Percentiles rank a stretch among this genome's conserved stretches.
These are phyloP conservation scores for Brasilioporus rufonigricans DNA, from an alignment of 768 basidiomycete species.

Conservation along the genomic window DNA sequence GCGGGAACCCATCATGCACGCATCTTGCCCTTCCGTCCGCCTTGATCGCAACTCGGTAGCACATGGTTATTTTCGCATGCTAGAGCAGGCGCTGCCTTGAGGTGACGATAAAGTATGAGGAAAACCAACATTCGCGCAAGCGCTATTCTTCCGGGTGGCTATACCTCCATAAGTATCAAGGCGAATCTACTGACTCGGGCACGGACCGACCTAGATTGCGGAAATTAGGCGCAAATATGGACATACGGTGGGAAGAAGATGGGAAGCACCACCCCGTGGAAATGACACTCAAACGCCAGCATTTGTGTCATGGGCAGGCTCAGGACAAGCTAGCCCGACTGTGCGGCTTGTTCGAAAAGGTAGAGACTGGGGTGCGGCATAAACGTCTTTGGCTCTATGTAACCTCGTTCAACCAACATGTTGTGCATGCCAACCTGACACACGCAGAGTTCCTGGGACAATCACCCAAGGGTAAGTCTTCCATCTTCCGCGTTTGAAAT, in stretches of 20 bases:
- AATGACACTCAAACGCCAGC: not conserved
- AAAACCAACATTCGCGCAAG: not conserved
- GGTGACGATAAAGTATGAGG: not conserved
- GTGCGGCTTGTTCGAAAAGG: not conserved
- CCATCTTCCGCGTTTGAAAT: not conserved
- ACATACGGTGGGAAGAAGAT: slow-evolving; percentile 1
- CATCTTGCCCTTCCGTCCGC: not conserved
- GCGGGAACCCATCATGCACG: not conserved
- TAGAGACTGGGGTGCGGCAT: not conserved
- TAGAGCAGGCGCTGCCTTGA: not conserved
- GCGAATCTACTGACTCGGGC: not conserved
- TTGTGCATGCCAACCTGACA: not conserved
- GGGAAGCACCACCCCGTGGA: not conserved
- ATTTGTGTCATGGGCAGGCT: not conserved
- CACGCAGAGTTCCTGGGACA: not conserved
- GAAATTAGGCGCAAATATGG: not conserved
- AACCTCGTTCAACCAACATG: not conserved
- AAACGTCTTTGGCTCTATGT: not conserved
- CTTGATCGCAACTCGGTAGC: not conserved
- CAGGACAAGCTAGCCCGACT: too few relatives aligned
- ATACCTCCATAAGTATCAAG: not conserved
- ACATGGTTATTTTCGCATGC: not conserved
- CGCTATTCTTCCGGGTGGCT: not conserved
- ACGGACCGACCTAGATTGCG: not conserved
- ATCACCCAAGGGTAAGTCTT: not conserved